Base-by-base conservation (phyloP, 148 eudicot genomes). In the Diospyros lotus region DNA sequence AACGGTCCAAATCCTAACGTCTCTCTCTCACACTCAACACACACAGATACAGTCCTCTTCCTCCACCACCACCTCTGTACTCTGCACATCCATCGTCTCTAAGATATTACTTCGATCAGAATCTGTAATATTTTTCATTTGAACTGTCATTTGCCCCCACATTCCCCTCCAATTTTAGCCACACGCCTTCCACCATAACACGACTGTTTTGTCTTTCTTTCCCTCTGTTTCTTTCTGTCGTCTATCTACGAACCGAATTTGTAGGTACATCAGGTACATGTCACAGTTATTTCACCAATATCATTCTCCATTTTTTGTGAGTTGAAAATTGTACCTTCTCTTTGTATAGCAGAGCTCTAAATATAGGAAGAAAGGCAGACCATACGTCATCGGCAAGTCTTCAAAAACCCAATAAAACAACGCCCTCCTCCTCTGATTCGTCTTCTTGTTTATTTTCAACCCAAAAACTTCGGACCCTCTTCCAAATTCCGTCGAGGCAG, bases 1-100 rank as follows among this genome's bases (percentile, higher is more conserved):
- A 78, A 78, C 80, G 59, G 55, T 68, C 60, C 51, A 28, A 78
- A 59, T 66, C 45, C 55, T 28, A 67, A 75, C 72, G 65, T 67
- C 52, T 74, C 59, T 60, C 58, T 63, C 58, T 45, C 18, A 14
- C 13, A 52, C 64, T 62, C 58, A 53, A 10, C 67, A 1, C 42
- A 28, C 64, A 72, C 54, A 63, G 17, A 66, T 45, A 53, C 66
- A 14, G 51, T 68, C 13, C 58, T 53, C 59, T 46, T 12, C 46
- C 78, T 46, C 17, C 72, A 28, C 4, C 76, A 13, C 76, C 14
- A 5, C 43, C 51, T 40, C 64, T 46, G 38, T 10, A 6, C 43
- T 54, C 39, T 51, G 43, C 9, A 10, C 59, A 60, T 60, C 53
- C 56, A 73, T 76, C 73, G 39, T 65, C 18, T 65, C 51, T 45